These are phyloP conservation scores for Entomophthora muscae DNA, from an alignment of 371 early-diverging fungal species.

Conservation along the genomic window DNA sequence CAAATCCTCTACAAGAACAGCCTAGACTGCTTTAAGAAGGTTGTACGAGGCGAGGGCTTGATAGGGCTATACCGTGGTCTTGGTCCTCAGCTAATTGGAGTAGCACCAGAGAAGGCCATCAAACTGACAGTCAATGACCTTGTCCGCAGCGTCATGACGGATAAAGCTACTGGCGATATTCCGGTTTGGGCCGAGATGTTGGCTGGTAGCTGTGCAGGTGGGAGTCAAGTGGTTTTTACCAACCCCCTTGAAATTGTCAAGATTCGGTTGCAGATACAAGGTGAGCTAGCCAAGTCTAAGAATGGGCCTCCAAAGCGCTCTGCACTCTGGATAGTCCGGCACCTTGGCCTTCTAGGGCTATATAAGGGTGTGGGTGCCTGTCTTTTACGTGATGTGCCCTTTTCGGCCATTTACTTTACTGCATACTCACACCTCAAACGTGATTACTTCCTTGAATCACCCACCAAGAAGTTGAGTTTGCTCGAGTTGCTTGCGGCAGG, in stretches of 20 bases:
- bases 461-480: conserved; percentile 48
- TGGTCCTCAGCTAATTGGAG: conserved; percentile 78
- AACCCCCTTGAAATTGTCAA: conserved; percentile 97
- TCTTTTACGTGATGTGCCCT: conserved; percentile 89
- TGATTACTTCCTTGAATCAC: conserved; percentile 53
- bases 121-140: conserved; percentile 94
- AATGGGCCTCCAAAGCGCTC: conserved; percentile 43
- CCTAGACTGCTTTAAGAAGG: conserved; percentile 60
- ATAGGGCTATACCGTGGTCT: conserved; percentile 84
- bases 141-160: conserved; percentile 50
- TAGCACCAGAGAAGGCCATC: conserved; percentile 94
- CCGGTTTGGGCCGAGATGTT: conserved; percentile 51
- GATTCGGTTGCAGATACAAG: conserved; percentile 87
- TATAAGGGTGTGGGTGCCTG: conserved; percentile 92
- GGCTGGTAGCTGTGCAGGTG: conserved; percentile 81
- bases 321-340: conserved; percentile 77
- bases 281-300: conserved; percentile 43
- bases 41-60: conserved; percentile 81
- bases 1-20: conserved; percentile 86
- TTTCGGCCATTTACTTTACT: conserved; percentile 93
- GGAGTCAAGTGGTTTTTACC: conserved; percentile 54
- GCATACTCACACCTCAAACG: conserved; percentile 82
- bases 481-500: conserved; percentile 75
- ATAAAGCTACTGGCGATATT: conserved; percentile 47
- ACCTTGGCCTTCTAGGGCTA: conserved; percentile 81